These are phyloP conservation scores for Thalassiosira hispida DNA, from an alignment of 352 stramenopile genomes.

Conservation along the genomic window DNA sequence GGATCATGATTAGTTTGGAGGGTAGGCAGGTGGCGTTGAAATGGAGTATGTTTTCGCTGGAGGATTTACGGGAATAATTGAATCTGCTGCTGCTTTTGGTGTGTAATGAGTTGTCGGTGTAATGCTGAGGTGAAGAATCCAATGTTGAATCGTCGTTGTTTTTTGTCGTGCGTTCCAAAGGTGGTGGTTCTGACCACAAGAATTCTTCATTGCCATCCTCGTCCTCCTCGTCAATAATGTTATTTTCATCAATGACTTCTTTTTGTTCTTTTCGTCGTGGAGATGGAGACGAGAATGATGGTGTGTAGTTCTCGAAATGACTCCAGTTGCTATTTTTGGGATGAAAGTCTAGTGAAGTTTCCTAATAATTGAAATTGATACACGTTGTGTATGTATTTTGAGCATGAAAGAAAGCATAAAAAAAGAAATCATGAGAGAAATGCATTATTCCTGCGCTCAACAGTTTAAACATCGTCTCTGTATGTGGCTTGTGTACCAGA, in stretches of 20 bases:
- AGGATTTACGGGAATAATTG: not conserved
- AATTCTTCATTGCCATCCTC: slow-evolving; percentile 34
- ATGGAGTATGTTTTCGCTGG: slow-evolving; percentile 31
- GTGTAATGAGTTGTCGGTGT: slow-evolving; percentile 2
- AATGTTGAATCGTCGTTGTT: not conserved
- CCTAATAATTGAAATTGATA: not conserved
- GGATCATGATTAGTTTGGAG: slow-evolving; percentile 86
- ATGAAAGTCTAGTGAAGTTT: slow-evolving; percentile 59
- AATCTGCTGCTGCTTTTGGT: not conserved
- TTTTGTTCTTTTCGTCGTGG: slow-evolving; percentile 8
- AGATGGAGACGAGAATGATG: not conserved
- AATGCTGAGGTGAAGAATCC: not conserved
- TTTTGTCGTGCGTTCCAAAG: not conserved
- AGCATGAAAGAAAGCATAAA: not conserved
- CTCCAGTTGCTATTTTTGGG: slow-evolving; percentile 72
- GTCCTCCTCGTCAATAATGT: slow-evolving; percentile 12
- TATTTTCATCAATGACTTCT: not conserved
- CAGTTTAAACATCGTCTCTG: no score
- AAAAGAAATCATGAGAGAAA: no score
- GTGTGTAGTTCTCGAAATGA: slow-evolving; percentile 64
- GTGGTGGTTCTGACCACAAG: slow-evolving; percentile 29
- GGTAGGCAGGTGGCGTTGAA: slow-evolving; percentile 83
- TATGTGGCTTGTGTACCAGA: no score
- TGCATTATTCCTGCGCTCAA: no score
- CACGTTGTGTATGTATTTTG: not conserved